Evolutionary conservation across 495 filamentous ascomycete genomes (phyloP).

Genomic region (Penicillium egyptiacum): DNA sequence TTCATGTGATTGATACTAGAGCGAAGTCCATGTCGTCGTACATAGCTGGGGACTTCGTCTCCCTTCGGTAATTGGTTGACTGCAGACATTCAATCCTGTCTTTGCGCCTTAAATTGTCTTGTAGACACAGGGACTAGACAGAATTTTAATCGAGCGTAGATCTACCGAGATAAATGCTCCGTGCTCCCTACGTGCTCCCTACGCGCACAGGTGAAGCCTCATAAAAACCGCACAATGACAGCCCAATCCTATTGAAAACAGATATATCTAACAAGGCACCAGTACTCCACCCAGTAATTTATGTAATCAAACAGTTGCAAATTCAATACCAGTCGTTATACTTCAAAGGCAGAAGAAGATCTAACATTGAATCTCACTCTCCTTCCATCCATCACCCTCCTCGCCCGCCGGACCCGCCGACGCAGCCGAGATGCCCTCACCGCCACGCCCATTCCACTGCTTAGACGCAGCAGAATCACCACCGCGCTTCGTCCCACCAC

Average conservation of each 20-base stretch:
- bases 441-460: constrained; percentile 37
- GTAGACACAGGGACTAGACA: background rate
- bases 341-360: constrained; percentile 1
- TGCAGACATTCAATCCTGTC: background rate
- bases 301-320: background rate
- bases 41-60: background rate
- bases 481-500: constrained; percentile 35
- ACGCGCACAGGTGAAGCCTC: background rate
- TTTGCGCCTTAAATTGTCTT: background rate
- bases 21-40: constrained; percentile 3
- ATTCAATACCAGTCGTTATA: constrained; percentile 4
- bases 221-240: background rate
- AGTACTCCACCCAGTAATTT: constrained; percentile 8
- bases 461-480: constrained; percentile 16
- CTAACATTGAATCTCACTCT: constrained; percentile 50
- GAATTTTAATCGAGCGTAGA: too few relatives aligned
- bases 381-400: constrained; percentile 49
- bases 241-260: background rate
- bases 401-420: constrained; percentile 42
- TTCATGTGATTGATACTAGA: constrained; percentile 14
- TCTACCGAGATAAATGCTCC: too few relatives aligned
- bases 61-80: background rate
- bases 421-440: constrained; percentile 44
- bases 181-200: too few relatives aligned
- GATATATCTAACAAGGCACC: background rate